Percentiles rank a stretch among this genome's conserved stretches.
phyloP scores from a whole-genome alignment of 2,329 filamentous ascomycete genomes.

The Alternaria incomplexa region DNA sequence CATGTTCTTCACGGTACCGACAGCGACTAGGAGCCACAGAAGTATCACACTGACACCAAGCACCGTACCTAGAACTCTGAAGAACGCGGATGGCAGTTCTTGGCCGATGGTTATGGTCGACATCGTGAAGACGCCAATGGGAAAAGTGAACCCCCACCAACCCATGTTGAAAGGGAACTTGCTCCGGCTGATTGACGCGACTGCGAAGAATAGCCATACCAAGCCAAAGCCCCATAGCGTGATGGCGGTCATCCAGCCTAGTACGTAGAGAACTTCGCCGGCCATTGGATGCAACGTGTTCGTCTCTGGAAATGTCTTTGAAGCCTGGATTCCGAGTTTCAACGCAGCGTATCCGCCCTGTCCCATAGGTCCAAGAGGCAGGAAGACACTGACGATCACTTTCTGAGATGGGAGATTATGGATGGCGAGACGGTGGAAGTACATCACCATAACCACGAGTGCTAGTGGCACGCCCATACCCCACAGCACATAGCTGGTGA shows the following conservation, averaged over 20 bases:
- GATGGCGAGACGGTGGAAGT: slow-evolving; percentile 72
- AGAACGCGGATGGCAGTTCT: slow-evolving; percentile 63
- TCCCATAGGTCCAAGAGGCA: slow-evolving; percentile 70
- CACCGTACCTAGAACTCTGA: slow-evolving; percentile 60
- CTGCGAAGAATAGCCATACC: slow-evolving; percentile 61
- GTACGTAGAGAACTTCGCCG: slow-evolving; percentile 63
- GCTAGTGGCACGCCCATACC: slow-evolving; percentile 68
- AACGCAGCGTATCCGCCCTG: slow-evolving; percentile 68
- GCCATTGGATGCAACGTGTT: slow-evolving; percentile 47
- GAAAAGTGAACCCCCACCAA: slow-evolving; percentile 68
- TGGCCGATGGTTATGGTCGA: slow-evolving; percentile 55
- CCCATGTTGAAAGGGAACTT: slow-evolving; percentile 66
- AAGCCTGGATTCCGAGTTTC: slow-evolving; percentile 55
- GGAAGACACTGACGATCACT: slow-evolving; percentile 70
- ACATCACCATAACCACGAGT: slow-evolving; percentile 67
- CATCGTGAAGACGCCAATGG: slow-evolving; percentile 56
- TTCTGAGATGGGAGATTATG: slow-evolving; percentile 70
- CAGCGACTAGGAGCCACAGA: slow-evolving; percentile 61
- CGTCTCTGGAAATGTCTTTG: slow-evolving; percentile 49
- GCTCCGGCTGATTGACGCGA: slow-evolving; percentile 53
- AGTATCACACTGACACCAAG: slow-evolving; percentile 57
- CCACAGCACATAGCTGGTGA: slow-evolving; percentile 71
- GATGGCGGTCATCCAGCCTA: slow-evolving; percentile 59
- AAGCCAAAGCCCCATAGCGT: slow-evolving; percentile 64
- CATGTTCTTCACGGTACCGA: slow-evolving; percentile 56